These are phyloP conservation scores for Fusarium brevicatenulatum DNA, from an alignment of 2,329 filamentous ascomycete species.

Conservation along the genomic window DNA sequence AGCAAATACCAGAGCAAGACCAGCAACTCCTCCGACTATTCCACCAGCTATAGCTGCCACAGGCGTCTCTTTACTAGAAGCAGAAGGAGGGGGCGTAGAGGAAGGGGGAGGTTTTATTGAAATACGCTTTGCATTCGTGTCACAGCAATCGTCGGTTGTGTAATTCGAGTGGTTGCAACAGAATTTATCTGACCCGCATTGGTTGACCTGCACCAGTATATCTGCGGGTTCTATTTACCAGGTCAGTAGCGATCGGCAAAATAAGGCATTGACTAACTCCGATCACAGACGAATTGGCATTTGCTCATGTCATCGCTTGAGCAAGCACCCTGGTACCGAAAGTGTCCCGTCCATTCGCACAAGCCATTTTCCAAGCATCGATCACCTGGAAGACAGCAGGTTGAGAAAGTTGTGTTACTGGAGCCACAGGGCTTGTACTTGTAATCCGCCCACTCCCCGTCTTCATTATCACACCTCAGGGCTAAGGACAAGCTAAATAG, in stretches of 20 bases:
- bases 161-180: rapidly evolving
- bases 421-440: background rate
- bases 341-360: background rate
- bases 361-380: background rate
- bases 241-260: rapidly evolving
- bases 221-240: rapidly evolving
- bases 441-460: background rate
- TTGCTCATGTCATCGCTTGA: background rate
- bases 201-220: background rate
- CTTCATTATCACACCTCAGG: background rate
- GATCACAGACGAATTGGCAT: background rate
- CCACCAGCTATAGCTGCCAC: background rate
- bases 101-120: background rate
- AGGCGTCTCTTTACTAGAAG: rapidly evolving
- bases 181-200: background rate
- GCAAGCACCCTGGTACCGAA: background rate
- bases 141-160: background rate
- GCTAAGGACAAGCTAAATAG: background rate
- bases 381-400: background rate
- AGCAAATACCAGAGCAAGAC: rapidly evolving
- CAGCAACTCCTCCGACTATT: background rate
- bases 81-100: rapidly evolving
- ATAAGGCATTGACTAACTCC: background rate
- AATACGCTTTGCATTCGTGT: rapidly evolving
- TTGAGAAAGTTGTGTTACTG: background rate